Evolutionary conservation across 441 rosid species (phyloP).

Genomic region (Biscutella laevigata): DNA sequence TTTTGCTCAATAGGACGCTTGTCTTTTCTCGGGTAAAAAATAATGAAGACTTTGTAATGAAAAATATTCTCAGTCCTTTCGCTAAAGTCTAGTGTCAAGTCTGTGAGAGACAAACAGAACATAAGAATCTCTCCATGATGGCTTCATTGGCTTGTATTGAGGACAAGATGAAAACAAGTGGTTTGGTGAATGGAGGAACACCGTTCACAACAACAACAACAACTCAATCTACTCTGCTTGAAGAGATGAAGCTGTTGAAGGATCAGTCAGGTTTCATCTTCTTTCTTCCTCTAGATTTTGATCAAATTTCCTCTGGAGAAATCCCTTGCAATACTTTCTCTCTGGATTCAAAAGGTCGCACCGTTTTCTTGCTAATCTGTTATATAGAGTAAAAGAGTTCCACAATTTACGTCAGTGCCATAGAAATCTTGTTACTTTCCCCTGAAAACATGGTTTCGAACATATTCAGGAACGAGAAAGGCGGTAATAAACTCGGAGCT

Average conservation of each 20-base stretch:
- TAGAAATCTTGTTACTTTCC: not conserved
- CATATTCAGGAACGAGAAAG: constrained; percentile 51
- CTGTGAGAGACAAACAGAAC: constrained; percentile 15
- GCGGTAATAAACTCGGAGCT: constrained; percentile 67
- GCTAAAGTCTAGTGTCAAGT: constrained; percentile 9
- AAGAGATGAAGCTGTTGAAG: constrained; percentile 80
- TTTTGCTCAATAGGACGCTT: constrained; percentile 12
- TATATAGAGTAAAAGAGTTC: not conserved
- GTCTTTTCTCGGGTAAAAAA: constrained; percentile 10
- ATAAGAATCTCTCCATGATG: constrained; percentile 28
- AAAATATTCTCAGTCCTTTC: not conserved
- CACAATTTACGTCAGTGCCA: not conserved
- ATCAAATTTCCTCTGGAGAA: not conserved
- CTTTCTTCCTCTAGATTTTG: constrained; percentile 2
- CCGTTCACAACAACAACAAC: constrained; percentile 16
- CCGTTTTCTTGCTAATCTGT: not conserved
- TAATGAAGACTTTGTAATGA: not conserved
- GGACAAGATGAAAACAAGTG: constrained; percentile 48
- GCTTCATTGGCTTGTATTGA: constrained; percentile 42
- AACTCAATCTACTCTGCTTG: constrained; percentile 40
- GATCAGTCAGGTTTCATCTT: constrained; percentile 68
- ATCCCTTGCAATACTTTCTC: not conserved
- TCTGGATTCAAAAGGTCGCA: not conserved
- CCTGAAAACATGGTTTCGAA: too few species aligned
- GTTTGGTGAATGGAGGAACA: constrained; percentile 29